Base-by-base conservation (phyloP, 2,329 filamentous ascomycete species). In the Colletotrichum godetiae region DNA sequence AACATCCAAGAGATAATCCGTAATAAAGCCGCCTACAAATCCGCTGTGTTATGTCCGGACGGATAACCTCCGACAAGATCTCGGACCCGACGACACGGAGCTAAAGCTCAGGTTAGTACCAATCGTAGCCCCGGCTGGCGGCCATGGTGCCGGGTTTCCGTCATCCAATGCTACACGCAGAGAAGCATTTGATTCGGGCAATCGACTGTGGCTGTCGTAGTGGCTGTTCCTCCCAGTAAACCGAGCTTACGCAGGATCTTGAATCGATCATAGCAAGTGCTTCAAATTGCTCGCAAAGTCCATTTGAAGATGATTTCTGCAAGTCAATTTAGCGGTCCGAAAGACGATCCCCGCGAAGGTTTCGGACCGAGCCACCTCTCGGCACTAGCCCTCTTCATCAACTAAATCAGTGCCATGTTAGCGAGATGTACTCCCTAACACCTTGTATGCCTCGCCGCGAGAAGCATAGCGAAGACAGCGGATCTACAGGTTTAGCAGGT, bases 241-340 rank as follows among this genome's bases (percentile, higher is more conserved):
- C 11, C 19, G 37, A 8, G 13, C 5, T 19, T 15, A 4, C 2
- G 33, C 11, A 27, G 6, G 22, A n/a, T 6, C 22, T 22, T 42
- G 7, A 2, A 60, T 22, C 58, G 7, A 53, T 4, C 49, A 24
- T n/a, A 3, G n/a, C 11, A 19, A 31, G 3, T 15, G 19, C 13
- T 5, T 27, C 27, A 27, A 27, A 27, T 27, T 27, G 27, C 27
- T 27, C 4, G 27, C 27, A 27, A 27, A 4, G 27, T 27, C 27
- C 27, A 27, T 27, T 27, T 27, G 27, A 27, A 27, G 27, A 27
- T 27, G 15, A 53, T 8, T 4, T 49, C 42, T n/a, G 19, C 42
- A n/a, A 8, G 42, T 19, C 19, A n/a, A 10, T 10, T 75, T 24
- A 86, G 78, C 24, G 59, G 37, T 22, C 37, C 59, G 10, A 33